These are phyloP conservation scores for Sporothrix schenckii DNA, from an alignment of 2,329 filamentous ascomycete species.

Conservation along the genomic window DNA sequence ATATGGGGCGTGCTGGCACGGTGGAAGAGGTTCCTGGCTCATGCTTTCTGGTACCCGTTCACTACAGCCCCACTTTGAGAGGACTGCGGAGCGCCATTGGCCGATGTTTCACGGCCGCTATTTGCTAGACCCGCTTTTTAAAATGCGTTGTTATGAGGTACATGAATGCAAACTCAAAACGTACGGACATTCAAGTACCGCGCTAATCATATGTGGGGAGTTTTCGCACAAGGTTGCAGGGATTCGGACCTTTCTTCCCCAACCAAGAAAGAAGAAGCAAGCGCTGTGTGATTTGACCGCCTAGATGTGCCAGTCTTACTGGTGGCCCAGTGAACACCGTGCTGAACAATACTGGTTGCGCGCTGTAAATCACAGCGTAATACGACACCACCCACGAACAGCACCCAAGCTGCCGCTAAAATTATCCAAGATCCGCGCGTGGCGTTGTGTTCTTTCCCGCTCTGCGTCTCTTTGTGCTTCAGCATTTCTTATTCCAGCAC, in stretches of 20 bases:
- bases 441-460: constrained; percentile 6
- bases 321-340: background rate
- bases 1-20: background rate
- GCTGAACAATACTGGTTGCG: background rate
- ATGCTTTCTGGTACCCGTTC: background rate
- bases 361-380: background rate
- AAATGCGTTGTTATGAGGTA: constrained; percentile 28
- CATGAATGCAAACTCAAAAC: background rate
- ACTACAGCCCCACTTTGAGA: background rate
- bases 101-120: constrained; percentile 24
- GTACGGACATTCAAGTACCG: background rate
- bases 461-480: background rate
- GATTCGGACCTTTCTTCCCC: constrained; percentile 16
- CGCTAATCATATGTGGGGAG: constrained; percentile 19
- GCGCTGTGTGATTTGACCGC: constrained; percentile 23
- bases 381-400: background rate
- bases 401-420: background rate
- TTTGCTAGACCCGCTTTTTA: constrained; percentile 27
- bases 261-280: background rate
- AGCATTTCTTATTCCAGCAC: constrained; percentile 14
- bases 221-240: constrained; percentile 19
- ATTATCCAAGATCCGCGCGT: constrained; percentile 3
- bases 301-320: background rate
- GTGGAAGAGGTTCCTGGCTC: constrained; percentile 16
- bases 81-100: background rate